Evolutionary conservation across 257 asterid species (phyloP).

Genomic region (Solanum clarkiae): DNA sequence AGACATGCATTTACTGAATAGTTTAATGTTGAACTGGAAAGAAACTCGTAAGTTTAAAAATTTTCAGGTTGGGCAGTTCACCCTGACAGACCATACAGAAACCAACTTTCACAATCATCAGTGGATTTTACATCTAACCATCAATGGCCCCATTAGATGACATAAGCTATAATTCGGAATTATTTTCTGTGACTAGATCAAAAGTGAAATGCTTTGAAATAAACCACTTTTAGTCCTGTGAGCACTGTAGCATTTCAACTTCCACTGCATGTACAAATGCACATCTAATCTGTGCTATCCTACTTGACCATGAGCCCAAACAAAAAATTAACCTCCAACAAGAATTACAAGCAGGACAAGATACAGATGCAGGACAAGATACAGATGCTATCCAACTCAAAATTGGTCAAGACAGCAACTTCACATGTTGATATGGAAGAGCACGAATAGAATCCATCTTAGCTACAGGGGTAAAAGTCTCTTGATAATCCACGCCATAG

Average conservation of each 20-base stretch:
- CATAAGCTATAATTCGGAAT: background rate
- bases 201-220: background rate
- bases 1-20: background rate
- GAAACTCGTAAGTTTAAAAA: background rate
- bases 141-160: background rate
- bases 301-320: background rate
- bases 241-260: background rate
- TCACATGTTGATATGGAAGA: background rate
- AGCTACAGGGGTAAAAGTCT: too few relatives aligned
- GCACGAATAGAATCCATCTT: too few relatives aligned
- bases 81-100: background rate
- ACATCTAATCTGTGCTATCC: background rate
- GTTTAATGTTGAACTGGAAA: background rate
- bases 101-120: background rate
- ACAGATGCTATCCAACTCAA: background rate
- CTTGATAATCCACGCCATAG: too few relatives aligned
- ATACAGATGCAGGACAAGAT: background rate
- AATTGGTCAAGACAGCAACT: background rate
- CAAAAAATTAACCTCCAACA: background rate
- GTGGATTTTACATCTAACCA: background rate
- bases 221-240: background rate
- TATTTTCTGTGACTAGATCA: background rate
- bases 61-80: background rate
- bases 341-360: background rate
- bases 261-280: background rate